Evolutionary conservation across 169 alveolate genomes (phyloP).

Genomic region (Cryptosporidium baileyi): DNA sequence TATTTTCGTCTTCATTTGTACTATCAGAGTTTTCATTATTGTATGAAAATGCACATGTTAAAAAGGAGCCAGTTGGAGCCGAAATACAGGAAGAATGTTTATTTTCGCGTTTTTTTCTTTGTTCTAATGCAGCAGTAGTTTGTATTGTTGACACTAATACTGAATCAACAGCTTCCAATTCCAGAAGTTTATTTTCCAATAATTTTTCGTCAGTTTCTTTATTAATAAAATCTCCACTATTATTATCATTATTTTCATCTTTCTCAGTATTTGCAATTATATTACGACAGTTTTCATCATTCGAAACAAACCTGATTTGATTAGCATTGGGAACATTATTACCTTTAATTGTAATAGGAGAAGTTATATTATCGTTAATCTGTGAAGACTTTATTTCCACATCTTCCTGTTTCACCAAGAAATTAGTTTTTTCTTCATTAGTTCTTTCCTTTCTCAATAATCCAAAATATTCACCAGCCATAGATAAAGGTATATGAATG

Average conservation of each 20-base stretch:
- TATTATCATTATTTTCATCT: neutral
- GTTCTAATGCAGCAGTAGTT: slow-evolving; percentile 68
- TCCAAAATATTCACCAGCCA: slow-evolving; percentile 68
- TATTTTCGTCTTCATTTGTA: slow-evolving; percentile 23
- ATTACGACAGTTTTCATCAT: neutral
- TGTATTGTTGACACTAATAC: slow-evolving; percentile 62
- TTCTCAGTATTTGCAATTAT: neutral
- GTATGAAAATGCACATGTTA: slow-evolving; percentile 3
- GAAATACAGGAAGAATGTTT: slow-evolving; percentile 8
- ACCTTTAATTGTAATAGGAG: slow-evolving; percentile 48
- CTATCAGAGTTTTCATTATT: slow-evolving; percentile 19
- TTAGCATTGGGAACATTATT: slow-evolving; percentile 61
- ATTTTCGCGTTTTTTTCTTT: slow-evolving; percentile 46
- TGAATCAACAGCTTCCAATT: slow-evolving; percentile 63
- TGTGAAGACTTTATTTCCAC: neutral
- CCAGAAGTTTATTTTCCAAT: slow-evolving; percentile 23
- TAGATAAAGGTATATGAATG: slow-evolving; percentile 56
- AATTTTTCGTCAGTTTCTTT: neutral
- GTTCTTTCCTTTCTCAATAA: slow-evolving; percentile 36
- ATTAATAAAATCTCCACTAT: neutral
- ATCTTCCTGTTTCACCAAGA: neutral
- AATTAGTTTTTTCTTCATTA: neutral
- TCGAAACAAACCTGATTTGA: slow-evolving; percentile 43
- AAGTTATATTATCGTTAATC: neutral
- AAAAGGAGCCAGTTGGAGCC: slow-evolving; percentile 52